Evolutionary conservation across 179 eudicot genomes (phyloP).

Genomic region (Nepenthes alata): DNA sequence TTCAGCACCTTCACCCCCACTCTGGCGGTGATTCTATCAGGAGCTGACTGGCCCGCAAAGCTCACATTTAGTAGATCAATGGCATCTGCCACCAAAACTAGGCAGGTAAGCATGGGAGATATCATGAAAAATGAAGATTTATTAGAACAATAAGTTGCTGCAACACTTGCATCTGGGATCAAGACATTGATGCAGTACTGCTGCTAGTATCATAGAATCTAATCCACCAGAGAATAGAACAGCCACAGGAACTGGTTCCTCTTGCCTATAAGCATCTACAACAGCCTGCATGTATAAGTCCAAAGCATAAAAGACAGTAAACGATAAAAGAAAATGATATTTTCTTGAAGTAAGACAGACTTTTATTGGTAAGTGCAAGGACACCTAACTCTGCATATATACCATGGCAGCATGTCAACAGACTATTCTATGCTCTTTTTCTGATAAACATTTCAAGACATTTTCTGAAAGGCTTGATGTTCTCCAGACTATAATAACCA

Average conservation of each 20-base stretch:
- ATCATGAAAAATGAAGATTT: background rate
- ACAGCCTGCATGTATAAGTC: conserved; percentile 19
- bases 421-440: too few species aligned
- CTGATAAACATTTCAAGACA: too few species aligned
- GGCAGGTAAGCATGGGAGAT: background rate
- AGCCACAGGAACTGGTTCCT: conserved; percentile 61
- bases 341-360: too few species aligned
- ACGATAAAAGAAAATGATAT: too few species aligned
- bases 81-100: conserved; percentile 42
- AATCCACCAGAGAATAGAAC: conserved; percentile 96
- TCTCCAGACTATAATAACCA: too few species aligned
- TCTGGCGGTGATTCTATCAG: conserved; percentile 86
- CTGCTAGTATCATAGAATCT: conserved; percentile 95
- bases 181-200: conserved; percentile 73
- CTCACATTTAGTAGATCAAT: conserved; percentile 94
- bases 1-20: conserved; percentile 65
- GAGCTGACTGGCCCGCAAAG: conserved; percentile 79
- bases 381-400: too few species aligned
- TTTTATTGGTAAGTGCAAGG: too few species aligned
- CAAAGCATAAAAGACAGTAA: too few species aligned
- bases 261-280: conserved; percentile 12
- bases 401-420: too few species aligned
- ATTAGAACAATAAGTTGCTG: background rate
- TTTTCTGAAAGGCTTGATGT: too few species aligned
- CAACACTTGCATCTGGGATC: conserved; percentile 55